Evolutionary conservation across 2,329 filamentous ascomycete species (phyloP).

Genomic region (Colletotrichum sp.): DNA sequence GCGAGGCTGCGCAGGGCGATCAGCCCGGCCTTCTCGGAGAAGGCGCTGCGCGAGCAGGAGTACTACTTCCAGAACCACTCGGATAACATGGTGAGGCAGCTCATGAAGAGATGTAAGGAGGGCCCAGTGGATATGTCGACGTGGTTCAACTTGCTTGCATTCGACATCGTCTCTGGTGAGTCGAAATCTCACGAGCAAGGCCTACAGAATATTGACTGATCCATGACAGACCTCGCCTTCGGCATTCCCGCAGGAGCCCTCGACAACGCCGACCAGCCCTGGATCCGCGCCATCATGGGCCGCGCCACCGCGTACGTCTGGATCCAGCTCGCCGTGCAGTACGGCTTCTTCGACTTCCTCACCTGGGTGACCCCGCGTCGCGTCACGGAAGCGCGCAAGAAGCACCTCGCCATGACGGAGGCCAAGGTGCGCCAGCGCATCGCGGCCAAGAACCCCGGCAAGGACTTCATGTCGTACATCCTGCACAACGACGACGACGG

Average conservation of each 20-base stretch:
- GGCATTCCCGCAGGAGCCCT: not conserved
- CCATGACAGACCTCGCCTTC: not conserved
- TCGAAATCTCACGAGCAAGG: accelerated
- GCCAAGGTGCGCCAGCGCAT: not conserved
- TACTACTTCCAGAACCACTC: constrained; percentile 29
- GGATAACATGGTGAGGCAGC: constrained; percentile 24
- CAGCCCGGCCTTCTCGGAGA: constrained; percentile 31
- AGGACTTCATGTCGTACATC: constrained; percentile 2
- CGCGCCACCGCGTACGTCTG: not conserved
- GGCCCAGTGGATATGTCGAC: constrained; percentile 22
- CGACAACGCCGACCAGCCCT: not conserved
- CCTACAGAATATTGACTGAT: not conserved
- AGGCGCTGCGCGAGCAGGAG: constrained; percentile 33
- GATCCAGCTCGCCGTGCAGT: not conserved
- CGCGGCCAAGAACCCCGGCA: not conserved
- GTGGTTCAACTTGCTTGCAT: constrained; percentile 31
- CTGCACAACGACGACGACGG: not conserved
- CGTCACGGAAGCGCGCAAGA: not conserved
- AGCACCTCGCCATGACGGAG: not conserved
- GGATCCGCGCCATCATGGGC: not conserved
- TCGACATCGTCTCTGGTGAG: constrained; percentile 26
- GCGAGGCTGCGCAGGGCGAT: constrained; percentile 25
- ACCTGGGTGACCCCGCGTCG: not conserved
- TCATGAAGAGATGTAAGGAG: constrained; percentile 6
- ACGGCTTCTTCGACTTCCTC: not conserved